phyloP scores from a whole-genome alignment of 371 early-diverging fungal species.

The Actinomucor elegans region DNA sequence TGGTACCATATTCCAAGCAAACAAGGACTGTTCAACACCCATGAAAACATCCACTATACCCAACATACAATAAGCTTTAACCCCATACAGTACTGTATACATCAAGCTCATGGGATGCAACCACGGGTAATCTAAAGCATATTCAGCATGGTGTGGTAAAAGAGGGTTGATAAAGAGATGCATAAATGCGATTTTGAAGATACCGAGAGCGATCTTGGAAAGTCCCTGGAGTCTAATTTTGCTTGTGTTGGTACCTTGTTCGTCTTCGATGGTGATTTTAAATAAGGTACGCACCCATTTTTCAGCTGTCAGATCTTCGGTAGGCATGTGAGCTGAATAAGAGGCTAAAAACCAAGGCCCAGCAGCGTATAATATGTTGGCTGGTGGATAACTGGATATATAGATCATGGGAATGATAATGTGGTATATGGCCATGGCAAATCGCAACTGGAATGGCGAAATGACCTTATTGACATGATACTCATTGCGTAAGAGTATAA shows the following conservation, averaged over 20 bases:
- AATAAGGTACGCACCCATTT: background rate
- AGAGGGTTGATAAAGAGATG: slow-evolving; percentile 19
- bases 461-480: slow-evolving; percentile 1
- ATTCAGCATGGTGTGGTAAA: slow-evolving; percentile 10
- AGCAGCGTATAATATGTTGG: slow-evolving; percentile 16
- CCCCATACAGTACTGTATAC: slow-evolving; percentile 23
- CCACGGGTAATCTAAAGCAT: slow-evolving; percentile 28
- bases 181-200: slow-evolving; percentile 25
- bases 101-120: slow-evolving; percentile 7
- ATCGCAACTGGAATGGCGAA: slow-evolving; percentile 2
- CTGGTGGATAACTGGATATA: slow-evolving; percentile 5
- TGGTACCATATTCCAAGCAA: slow-evolving; percentile 23
- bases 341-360: slow-evolving; percentile 26
- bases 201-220: slow-evolving; percentile 16
- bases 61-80: slow-evolving; percentile 29
- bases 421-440: slow-evolving; percentile 9
- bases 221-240: slow-evolving; percentile 21
- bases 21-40: slow-evolving; percentile 20
- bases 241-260: background rate
- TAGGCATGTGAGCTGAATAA: slow-evolving; percentile 18
- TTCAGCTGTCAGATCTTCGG: background rate
- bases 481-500: slow-evolving; percentile 11
- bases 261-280: background rate
- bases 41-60: slow-evolving; percentile 26
- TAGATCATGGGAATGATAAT: slow-evolving; percentile 18